Evolutionary conservation across 2,329 filamentous ascomycete genomes (phyloP).

Genomic region (Bipolaris sorokiniana): DNA sequence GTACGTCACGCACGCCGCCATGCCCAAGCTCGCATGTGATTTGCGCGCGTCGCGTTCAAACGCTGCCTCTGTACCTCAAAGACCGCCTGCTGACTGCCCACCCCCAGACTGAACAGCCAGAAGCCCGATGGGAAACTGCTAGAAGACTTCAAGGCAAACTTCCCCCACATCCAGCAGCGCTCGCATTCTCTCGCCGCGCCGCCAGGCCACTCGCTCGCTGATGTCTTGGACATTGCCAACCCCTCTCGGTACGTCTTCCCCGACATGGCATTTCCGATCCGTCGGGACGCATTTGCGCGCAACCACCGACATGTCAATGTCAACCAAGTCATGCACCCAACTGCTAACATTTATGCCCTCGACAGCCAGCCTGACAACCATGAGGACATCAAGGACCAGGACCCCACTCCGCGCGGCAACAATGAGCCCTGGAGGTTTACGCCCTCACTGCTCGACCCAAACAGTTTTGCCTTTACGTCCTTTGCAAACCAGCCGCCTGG

Average conservation of each 20-base stretch:
- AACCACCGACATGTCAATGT: conserved; percentile 4
- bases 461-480: conserved; percentile 77
- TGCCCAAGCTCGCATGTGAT: conserved; percentile 22
- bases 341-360: background rate
- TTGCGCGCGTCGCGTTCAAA: conserved; percentile 38
- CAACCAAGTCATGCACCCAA: background rate
- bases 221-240: conserved; percentile 56
- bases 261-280: conserved; percentile 8
- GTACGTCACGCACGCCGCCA: conserved; percentile 40
- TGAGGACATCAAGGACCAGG: conserved; percentile 71
- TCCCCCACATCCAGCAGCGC: conserved; percentile 68
- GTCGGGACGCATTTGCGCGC: conserved; percentile 8
- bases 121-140: conserved; percentile 87
- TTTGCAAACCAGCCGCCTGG: conserved; percentile 81
- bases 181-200: conserved; percentile 52
- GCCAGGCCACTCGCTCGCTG: conserved; percentile 55
- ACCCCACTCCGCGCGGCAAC: conserved; percentile 79
- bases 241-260: conserved; percentile 51
- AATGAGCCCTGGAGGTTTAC: conserved; percentile 88
- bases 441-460: conserved; percentile 85
- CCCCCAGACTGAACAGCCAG: conserved; percentile 72
- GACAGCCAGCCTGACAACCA: conserved; percentile 54
- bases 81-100: conserved; percentile 20
- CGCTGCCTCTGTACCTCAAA: background rate
- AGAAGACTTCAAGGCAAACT: conserved; percentile 81